phyloP scores from a whole-genome alignment of 306 rosid genomes.

The Cucurbita maxima region DNA sequence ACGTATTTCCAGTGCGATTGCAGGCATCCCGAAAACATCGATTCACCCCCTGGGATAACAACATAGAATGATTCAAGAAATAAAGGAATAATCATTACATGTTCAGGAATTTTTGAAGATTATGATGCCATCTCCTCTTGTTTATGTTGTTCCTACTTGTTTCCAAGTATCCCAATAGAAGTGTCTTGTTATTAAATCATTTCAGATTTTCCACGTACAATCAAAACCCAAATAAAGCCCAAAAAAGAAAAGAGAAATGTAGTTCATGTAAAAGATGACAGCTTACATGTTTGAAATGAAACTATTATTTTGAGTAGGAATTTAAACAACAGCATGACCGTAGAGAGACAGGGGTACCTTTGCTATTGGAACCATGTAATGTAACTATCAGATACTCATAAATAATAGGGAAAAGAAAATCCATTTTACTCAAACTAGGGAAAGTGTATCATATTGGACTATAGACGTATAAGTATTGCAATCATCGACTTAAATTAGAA shows the following conservation, averaged over 20 bases:
- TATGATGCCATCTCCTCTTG: neutral
- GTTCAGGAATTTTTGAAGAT: neutral
- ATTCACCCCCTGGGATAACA: conserved; percentile 50
- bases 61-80: conserved; percentile 10
- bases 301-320: neutral
- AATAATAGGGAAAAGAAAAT: neutral
- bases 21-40: conserved; percentile 65
- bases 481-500: neutral
- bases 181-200: neutral
- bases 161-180: neutral
- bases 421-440: neutral
- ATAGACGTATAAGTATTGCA: neutral
- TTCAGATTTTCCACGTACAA: neutral
- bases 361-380: neutral
- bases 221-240: neutral
- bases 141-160: neutral
- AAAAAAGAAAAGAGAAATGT: neutral
- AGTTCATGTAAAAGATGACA: neutral
- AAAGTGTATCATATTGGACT: neutral
- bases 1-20: neutral
- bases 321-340: neutral
- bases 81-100: neutral
- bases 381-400: neutral
- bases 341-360: neutral
- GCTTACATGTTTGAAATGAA: neutral